Base-by-base conservation (phyloP, 768 basidiomycete species). In the Lactarius indigo region DNA sequence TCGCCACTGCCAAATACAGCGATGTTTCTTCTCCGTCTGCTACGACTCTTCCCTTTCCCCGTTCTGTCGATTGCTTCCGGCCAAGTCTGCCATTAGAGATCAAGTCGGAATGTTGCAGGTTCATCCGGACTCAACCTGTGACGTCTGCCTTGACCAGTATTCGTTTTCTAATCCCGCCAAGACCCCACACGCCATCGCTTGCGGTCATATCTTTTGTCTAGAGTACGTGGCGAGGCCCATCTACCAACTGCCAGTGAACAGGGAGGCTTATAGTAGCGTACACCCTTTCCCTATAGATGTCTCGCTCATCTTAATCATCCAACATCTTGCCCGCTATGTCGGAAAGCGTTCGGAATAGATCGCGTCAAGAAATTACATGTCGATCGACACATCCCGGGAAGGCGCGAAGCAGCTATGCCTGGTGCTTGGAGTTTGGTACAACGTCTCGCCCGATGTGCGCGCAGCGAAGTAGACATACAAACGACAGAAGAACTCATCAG, bases 121-220 rank as follows among this genome's bases (percentile, higher is more conserved):
- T 30, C 88, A 91, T 76, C 82, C 88, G 5, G 81, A 86, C 41
- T 90, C 88, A 72, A 82, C 81, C 67, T 92, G 90, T 79, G 90
- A 92, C 75, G 85, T 92, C 70, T 92, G 90, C 75, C 79, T 89
- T 66, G 87, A 89, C 63, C 77, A 79, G 31, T 90, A 89, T 74
- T 76, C 81, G 52, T 85, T 83, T 77, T 78, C 83, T 47, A 79
- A 79, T 30, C 74, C 80, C 44, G 75, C 78, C 50, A 81, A 82
- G 72, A 79, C 83, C 57, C 90, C 89, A 6, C 84, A 89, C 74
- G 87, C 85, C 15, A 90, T 92, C 68, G 83, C 86, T 35, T 92
- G 90, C 72, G 90, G 90, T 44, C 89, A 91, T 75, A 83, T 89
- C 42, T 91, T 91, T 79, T 91, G 90, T 74, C 79, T 79, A 73